Evolutionary conservation across 2,329 filamentous ascomycete genomes (phyloP), one percentile per base, ranked within the genome.

Genomic region (Fusarium stilboides): DNA sequence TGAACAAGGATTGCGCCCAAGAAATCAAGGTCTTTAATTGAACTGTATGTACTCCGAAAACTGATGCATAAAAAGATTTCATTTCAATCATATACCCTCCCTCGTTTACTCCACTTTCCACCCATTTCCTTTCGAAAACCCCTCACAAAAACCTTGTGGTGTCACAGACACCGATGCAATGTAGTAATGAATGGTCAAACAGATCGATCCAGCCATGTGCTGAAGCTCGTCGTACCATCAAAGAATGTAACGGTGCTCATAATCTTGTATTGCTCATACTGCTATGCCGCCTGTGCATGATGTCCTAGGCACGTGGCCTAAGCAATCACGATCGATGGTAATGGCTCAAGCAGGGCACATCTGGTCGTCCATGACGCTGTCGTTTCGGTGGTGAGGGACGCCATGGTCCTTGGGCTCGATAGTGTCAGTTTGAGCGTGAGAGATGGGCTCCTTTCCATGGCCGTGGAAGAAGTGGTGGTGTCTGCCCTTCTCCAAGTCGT

Each of bases 401-500:
- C 58, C 50, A 4, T 54, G 34, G 9, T 70, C 68, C 43, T 60
- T 65, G 45, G 62, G 50, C 12, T 61, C 62, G 33, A 73, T 47
- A 17, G 60, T 68, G 20, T 74, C 72, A n/a, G 65, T 54, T 19
- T 69, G 70, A 20, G 56, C 20, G 45, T 62, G 53, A 14, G 65
- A 36, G 47, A 62, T 46, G 24, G 59, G 53, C 14, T 57, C 53
- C 44, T 68, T 65, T 8, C 53, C 46, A 5, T 62, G 50, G 12
- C n/a, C 2, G 7, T 57, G 51, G 13, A 46, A 14, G 22, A 49
- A 57, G 37, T 60, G 62, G 19, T 51, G 67, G 49, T 61, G 67
- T 6, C 17, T 14, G 5, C 33, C 31, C 34, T 36, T 64, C 62
- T 80, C 78, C 14, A 76, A 14, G 24, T 74, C 71, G n/a, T 73